A percentile compares a stretch with the other conserved stretches of the same genome.
Evolutionary conservation across 2,329 filamentous ascomycete genomes (phyloP).

Genomic region (Botryotinia globosa): DNA sequence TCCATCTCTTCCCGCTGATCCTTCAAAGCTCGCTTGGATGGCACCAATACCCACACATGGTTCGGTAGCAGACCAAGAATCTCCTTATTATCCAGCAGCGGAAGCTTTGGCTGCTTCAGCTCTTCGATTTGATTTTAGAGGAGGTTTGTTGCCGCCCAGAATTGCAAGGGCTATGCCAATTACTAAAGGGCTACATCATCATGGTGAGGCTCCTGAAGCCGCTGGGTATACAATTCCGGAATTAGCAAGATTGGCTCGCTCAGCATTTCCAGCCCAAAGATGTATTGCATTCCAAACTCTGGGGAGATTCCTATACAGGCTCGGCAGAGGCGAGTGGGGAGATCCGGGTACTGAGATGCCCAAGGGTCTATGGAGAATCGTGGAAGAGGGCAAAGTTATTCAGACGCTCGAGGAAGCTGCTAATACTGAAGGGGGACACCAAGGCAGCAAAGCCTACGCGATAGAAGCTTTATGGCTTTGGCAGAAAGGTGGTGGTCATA

Average conservation of each 20-base stretch:
- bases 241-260: slow-evolving; percentile 75
- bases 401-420: slow-evolving; percentile 77
- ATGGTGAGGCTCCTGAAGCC: slow-evolving; percentile 86
- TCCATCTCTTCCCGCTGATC: slow-evolving; percentile 79
- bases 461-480: slow-evolving; percentile 83
- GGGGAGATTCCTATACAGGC: slow-evolving; percentile 76
- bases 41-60: slow-evolving; percentile 64
- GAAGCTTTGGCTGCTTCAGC: slow-evolving; percentile 68
- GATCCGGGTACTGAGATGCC: slow-evolving; percentile 65
- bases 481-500: slow-evolving; percentile 45
- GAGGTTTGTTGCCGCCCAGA: slow-evolving; percentile 73
- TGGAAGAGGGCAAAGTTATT: slow-evolving; percentile 74
- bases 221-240: slow-evolving; percentile 93
- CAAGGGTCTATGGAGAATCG: slow-evolving; percentile 76
- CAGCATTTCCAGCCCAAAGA: slow-evolving; percentile 78
- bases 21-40: slow-evolving; percentile 88
- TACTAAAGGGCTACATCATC: slow-evolving; percentile 83
- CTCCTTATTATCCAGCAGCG: slow-evolving; percentile 78
- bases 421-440: slow-evolving; percentile 62
- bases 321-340: slow-evolving; percentile 72
- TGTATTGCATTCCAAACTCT: slow-evolving; percentile 91
- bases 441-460: slow-evolving; percentile 79
- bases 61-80: slow-evolving; percentile 63
- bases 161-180: slow-evolving; percentile 71
- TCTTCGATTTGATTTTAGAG: slow-evolving; percentile 86